A percentile compares a stretch with the other conserved stretches of the same genome.
Conservation (phyloP, 768 basidiomycete genomes). For the Tubosaeta brunneosetosa region DNA sequence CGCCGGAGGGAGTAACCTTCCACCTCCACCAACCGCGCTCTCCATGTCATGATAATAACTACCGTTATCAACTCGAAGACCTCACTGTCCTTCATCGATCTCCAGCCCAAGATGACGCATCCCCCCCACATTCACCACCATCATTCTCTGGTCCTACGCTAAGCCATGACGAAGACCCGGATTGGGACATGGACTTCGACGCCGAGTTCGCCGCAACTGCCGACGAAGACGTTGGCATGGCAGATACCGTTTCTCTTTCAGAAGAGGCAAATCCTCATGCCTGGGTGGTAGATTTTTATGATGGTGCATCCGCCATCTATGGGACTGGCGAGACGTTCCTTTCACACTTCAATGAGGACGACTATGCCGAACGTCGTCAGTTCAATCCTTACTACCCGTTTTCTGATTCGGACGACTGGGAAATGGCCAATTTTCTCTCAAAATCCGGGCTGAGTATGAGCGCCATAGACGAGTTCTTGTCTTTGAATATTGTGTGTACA, state of each 20-base stretch:
- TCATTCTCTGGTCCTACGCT: neutral
- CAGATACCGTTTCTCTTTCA: neutral
- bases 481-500: neutral
- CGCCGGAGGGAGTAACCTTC: neutral
- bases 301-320: neutral
- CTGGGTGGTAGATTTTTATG: neutral
- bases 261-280: neutral
- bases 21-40: neutral
- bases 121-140: neutral
- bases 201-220: neutral
- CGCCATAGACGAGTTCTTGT: neutral
- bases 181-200: neutral
- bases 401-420: neutral
- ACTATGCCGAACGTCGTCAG: neutral
- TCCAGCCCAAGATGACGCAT: too few relatives aligned
- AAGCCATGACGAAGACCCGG: neutral
- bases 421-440: neutral
- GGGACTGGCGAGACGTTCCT: neutral
- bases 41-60: neutral
- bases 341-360: neutral
- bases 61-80: neutral
- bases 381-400: neutral
- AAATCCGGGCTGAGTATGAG: neutral
- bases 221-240: neutral
- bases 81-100: too few relatives aligned